Conservation (phyloP, 805 yeast species). For the Danielia oregonensis region DNA sequence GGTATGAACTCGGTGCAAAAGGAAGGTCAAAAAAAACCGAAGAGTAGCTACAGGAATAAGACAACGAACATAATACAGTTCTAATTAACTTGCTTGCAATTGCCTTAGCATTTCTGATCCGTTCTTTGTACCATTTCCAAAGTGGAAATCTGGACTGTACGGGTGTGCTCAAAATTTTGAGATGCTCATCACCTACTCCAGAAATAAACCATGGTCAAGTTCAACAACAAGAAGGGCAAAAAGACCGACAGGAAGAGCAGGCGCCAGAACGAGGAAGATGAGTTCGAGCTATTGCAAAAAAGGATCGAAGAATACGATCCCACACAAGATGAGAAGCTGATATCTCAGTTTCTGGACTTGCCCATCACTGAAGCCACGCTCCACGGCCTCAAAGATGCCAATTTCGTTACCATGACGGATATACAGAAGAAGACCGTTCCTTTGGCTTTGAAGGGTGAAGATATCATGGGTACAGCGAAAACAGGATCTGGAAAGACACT, state of each 20-base stretch:
- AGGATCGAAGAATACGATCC: slow-evolving; percentile 55
- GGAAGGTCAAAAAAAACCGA: too few relatives aligned
- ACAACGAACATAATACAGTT: too few relatives aligned
- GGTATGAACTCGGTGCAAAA: too few relatives aligned
- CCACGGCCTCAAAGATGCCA: slow-evolving; percentile 73
- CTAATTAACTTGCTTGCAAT: too few relatives aligned
- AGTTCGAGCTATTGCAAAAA: slow-evolving; percentile 42
- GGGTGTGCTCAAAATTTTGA: slow-evolving; percentile 2
- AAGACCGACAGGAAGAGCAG: slow-evolving; percentile 15
- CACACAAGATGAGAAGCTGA: slow-evolving; percentile 19
- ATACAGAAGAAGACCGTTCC: slow-evolving; percentile 82
- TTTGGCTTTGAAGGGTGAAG: slow-evolving; percentile 68
- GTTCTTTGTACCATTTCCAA: too few relatives aligned
- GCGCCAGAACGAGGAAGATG: slow-evolving; percentile 31
- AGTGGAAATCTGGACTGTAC: slow-evolving; percentile 4
- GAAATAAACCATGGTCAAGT: slow-evolving; percentile 11
- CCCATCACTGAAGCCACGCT: slow-evolving; percentile 66
- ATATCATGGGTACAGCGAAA: slow-evolving; percentile 81
- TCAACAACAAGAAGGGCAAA: slow-evolving; percentile 14
- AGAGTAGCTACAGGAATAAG: too few relatives aligned
- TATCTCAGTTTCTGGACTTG: slow-evolving; percentile 64
- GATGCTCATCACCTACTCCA: slow-evolving; percentile 6
- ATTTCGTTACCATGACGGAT: slow-evolving; percentile 77
- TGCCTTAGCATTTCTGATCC: too few relatives aligned
- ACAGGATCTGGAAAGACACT: slow-evolving; percentile 91